Evolutionary conservation across 2,329 filamentous ascomycete species (phyloP).

Genomic region (Cytospora chrysosperma): DNA sequence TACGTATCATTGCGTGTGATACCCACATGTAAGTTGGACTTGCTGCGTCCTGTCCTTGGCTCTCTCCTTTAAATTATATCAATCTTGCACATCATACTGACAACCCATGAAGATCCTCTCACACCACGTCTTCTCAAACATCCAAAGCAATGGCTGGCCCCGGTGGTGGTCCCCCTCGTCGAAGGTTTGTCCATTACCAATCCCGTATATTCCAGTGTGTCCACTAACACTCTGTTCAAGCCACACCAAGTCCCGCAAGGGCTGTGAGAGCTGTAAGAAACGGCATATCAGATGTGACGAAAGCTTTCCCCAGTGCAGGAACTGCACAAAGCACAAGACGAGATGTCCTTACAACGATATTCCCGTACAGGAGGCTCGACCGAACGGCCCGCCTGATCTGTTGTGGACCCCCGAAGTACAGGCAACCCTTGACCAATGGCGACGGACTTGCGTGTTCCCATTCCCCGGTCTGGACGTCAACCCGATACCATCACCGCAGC

Average conservation of each 20-base stretch:
- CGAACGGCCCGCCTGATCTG: slow-evolving; percentile 64
- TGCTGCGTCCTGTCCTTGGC: background rate
- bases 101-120: background rate
- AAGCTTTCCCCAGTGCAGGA: slow-evolving; percentile 96
- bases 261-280: slow-evolving; percentile 96
- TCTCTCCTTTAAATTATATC: background rate
- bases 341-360: slow-evolving; percentile 97
- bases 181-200: slow-evolving; percentile 48
- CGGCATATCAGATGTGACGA: slow-evolving; percentile 98
- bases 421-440: slow-evolving; percentile 77
- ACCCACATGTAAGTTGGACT: slow-evolving; percentile 27
- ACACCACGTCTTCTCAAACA: background rate
- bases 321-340: slow-evolving; percentile 98
- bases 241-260: slow-evolving; percentile 98
- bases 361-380: slow-evolving; percentile 63
- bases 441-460: slow-evolving; percentile 78
- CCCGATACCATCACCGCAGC: slow-evolving; percentile 69
- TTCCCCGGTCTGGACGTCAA: slow-evolving; percentile 79
- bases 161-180: slow-evolving; percentile 85
- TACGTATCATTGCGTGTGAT: slow-evolving; percentile 18
- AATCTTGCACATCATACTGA: background rate
- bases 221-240: slow-evolving; percentile 45
- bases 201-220: background rate
- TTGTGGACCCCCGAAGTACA: slow-evolving; percentile 88
- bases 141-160: slow-evolving; percentile 76